phyloP scores from a whole-genome alignment of 2,329 filamentous ascomycete species.

The Stagonosporopsis chrysanthemi region DNA sequence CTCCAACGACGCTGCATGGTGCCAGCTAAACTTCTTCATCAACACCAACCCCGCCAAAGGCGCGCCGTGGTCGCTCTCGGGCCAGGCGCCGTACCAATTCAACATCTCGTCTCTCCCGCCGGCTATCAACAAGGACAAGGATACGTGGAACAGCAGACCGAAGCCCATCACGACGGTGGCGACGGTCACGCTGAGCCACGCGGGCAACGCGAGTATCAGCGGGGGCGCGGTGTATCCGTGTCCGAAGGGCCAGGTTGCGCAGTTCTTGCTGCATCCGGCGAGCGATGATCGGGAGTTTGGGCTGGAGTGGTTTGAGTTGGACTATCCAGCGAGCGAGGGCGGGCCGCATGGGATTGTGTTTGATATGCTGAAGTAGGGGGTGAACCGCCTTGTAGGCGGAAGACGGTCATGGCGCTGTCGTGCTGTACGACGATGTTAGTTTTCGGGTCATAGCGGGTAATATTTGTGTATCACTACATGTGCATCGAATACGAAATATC shows the following conservation, averaged over 20 bases:
- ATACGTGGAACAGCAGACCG: conserved; percentile 41
- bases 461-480: too few species aligned
- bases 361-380: conserved; percentile 32
- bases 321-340: conserved; percentile 26
- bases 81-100: conserved; percentile 33
- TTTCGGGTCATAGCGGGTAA: too few species aligned
- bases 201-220: conserved; percentile 18
- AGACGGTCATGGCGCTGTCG: too few species aligned
- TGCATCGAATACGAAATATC: too few species aligned
- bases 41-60: conserved; percentile 26
- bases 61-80: conserved; percentile 31
- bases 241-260: conserved; percentile 30
- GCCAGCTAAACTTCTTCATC: conserved; percentile 38
- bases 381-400: too few species aligned
- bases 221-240: conserved; percentile 33
- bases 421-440: too few species aligned
- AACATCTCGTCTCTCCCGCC: conserved; percentile 33
- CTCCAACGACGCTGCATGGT: conserved; percentile 30
- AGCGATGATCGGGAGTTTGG: conserved; percentile 24
- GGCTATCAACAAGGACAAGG: conserved; percentile 36
- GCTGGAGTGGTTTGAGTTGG: conserved; percentile 43
- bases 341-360: conserved; percentile 43
- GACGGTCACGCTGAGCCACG: conserved; percentile 25
- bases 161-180: conserved; percentile 23
- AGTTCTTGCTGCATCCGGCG: conserved; percentile 39